Base-by-base conservation (phyloP, 2,329 filamentous ascomycete genomes). In the Beauveria sp. region DNA sequence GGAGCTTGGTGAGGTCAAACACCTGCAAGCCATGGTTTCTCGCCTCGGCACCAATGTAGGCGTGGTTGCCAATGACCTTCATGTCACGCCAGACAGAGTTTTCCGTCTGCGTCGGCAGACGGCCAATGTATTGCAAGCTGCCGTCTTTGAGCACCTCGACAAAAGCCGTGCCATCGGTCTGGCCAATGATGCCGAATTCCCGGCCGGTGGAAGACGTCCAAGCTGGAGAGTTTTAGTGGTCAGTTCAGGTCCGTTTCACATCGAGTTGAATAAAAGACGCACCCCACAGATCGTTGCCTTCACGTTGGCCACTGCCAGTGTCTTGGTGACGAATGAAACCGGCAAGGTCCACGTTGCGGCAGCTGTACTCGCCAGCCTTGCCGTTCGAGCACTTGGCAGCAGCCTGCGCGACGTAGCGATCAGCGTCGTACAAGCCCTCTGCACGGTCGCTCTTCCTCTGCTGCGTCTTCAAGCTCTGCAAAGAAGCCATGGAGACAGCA, bases 1-100 rank as follows among this genome's bases (percentile, higher is more conserved):
- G 69, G 3, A 84, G 75, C 74, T 73, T 85, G 66, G 74, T 81
- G 76, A 86, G 77, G 68, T 88, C 84, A 65, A 88, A 88, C 69
- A 87, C 80, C 69, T 88, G 85, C 26, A 88, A 77, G 54, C 82
- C 81, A 68, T 87, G 84, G 60, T 73, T 69, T 7, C 66, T 64
- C 0, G 81, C 78, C 65, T 78, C 76, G 48, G 73, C 72, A 8
- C 76, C 76, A 38, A 78, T 75, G 63, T 76, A 71, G 63, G 67
- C 69, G 57, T 69, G 67, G 66, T 74, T 65, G 34, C 67, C 69
- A 34, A 73, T 74, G 20, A 76, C 74, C 53, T 73, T 73, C 67
- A 77, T 76, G 64, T 77, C 76, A n/a, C 75, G 69, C 76, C 76
- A 77, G 14, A 64, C 64, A 4, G 69, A 69, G 9, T 67, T 67